Base-by-base conservation (phyloP, 164 flowering plant genomes). In the Hamamelis virginiana region DNA sequence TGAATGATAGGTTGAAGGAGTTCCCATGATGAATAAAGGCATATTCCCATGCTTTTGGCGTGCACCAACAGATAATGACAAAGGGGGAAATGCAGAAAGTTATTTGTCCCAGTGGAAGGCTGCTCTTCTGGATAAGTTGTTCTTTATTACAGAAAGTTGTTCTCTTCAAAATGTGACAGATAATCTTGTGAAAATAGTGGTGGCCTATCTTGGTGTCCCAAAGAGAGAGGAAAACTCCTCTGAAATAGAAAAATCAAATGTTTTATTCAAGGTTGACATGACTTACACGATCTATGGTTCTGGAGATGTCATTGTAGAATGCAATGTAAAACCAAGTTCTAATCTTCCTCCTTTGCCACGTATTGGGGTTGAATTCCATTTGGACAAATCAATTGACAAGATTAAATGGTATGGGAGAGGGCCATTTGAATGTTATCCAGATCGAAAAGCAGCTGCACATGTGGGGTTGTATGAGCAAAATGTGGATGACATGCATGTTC, bases 351-450 rank as follows among this genome's bases (percentile, higher is more conserved):
- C 99, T 69, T 80, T 95, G 80, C 97, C 99, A 18, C 96, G 99
- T 9, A 80, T 95, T 65, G 99, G 99, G 58, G 72, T 95, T 65
- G 91, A 87, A 74, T 87, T 95, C 66, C 90, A 90, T 51, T 72
- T 95, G 71, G 89, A 87, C 43, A 86, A 87, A 61, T 81, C 93
- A 59, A 50, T 92, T 76, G 84, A 86, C 64, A 76, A 71, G 68
- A 70, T 89, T 23, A 83, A 69, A 60, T 95, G 97, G 97, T 95
- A 88, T 64, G 99, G 99, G 16, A 85, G 81, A 75, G 99, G 99
- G 18, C 96, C 99, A 64, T 95, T 95, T 78, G 99, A 95, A 79
- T 95, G 98, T 76, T 95, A 95, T 75, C 98, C 99, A 9, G 99
- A 95, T 74, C 78, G 98, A 38, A 91, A 95, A 80, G 87, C 85